Conservation (phyloP, 2,329 filamentous ascomycete genomes). For the Alternaria consortialis region DNA sequence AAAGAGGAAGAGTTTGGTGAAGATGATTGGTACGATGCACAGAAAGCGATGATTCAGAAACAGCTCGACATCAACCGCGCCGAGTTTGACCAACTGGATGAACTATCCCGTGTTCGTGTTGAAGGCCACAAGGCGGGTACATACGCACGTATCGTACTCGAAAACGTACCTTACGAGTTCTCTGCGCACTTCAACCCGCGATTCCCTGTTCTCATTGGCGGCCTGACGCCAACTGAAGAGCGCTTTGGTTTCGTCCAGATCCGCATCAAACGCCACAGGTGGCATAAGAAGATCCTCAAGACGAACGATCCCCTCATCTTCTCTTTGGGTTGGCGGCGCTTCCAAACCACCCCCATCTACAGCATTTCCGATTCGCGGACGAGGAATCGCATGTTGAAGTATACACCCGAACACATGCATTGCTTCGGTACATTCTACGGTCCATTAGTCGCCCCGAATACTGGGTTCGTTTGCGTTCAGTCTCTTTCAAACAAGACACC, state of each 20-base stretch:
- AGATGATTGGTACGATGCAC: constrained; percentile 97
- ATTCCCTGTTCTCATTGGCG: constrained; percentile 86
- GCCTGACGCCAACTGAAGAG: constrained; percentile 92
- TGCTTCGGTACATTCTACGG: constrained; percentile 97
- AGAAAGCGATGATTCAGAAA: constrained; percentile 94
- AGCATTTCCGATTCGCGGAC: constrained; percentile 93
- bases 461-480: constrained; percentile 93
- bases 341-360: constrained; percentile 92
- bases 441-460: constrained; percentile 93
- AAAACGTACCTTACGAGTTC: constrained; percentile 91
- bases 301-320: constrained; percentile 98
- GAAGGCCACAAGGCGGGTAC: constrained; percentile 93
- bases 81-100: constrained; percentile 89
- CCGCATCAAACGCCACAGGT: constrained; percentile 94
- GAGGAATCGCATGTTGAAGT: constrained; percentile 97
- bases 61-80: constrained; percentile 96
- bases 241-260: constrained; percentile 95
- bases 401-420: constrained; percentile 99
- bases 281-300: constrained; percentile 99
- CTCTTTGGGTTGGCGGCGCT: constrained; percentile 93
- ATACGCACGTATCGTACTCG: constrained; percentile 89
- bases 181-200: constrained; percentile 81
- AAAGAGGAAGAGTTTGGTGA: constrained; percentile 86
- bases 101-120: constrained; percentile 80
- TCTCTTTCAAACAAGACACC: constrained; percentile 84